Evolutionary conservation across 1,284 basidiomycete genomes (phyloP).

Genomic region (Rhodotorula sp.): DNA sequence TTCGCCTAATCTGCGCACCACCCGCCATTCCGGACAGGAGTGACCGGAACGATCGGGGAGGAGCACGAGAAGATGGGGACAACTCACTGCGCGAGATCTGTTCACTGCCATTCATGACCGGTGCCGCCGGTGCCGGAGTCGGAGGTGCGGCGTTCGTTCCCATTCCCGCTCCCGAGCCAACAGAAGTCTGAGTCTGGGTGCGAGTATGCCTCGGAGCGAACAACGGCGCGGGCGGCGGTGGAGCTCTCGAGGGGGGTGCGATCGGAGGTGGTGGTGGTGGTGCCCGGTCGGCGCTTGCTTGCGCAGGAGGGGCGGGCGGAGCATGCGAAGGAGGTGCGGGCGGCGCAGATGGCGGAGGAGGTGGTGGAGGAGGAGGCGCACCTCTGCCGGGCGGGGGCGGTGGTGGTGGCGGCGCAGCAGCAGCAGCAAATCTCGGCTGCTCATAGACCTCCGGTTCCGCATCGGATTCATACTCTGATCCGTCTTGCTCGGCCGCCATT

Average conservation of each 20-base stretch:
- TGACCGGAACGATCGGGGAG: not conserved
- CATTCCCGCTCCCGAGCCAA: too few species aligned
- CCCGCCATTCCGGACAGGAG: not conserved
- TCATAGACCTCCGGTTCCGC: too few species aligned
- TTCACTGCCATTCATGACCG: not conserved
- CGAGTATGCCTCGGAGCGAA: not conserved
- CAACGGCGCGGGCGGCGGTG: conserved; percentile 14
- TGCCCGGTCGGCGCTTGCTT: not conserved
- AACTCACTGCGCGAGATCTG: conserved; percentile 19
- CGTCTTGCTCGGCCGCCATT: not conserved
- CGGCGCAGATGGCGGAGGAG: too few species aligned
- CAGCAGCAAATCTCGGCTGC: not conserved
- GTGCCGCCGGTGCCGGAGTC: not conserved
- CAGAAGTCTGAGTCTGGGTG: not conserved
- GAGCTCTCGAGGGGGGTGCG: not conserved
- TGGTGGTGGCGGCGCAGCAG: not conserved
- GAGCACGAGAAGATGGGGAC: not conserved
- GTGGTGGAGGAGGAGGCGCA: too few species aligned
- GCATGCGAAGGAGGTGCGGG: conserved; percentile 10
- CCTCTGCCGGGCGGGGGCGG: too few species aligned
- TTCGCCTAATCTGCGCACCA: too few species aligned
- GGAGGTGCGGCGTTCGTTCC: not conserved
- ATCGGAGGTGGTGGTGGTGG: not conserved
- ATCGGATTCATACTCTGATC: too few species aligned
- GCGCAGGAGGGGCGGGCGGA: not conserved